phyloP scores from a whole-genome alignment of 2,329 filamentous ascomycete genomes.

The Cytospora mali region DNA sequence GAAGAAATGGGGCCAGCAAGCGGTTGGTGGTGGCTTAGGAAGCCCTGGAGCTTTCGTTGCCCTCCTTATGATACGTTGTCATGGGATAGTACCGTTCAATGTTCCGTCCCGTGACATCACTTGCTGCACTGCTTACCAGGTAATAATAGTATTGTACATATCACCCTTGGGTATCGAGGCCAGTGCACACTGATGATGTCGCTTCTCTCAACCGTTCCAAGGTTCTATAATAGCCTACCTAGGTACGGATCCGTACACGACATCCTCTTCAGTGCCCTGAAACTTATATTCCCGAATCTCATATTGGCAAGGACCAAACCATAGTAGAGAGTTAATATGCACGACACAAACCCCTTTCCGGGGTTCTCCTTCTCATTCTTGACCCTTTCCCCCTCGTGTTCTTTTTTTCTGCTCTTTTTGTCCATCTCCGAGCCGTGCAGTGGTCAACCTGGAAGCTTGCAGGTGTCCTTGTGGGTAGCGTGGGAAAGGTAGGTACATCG shows the following conservation, averaged over 20 bases:
- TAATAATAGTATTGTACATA: too few species aligned
- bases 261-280: not conserved
- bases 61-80: too few species aligned
- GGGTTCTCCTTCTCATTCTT: not conserved
- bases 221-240: too few species aligned
- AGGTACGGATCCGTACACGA: too few species aligned
- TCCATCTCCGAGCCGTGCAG: not conserved
- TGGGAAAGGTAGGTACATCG: not conserved
- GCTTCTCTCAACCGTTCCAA: not conserved
- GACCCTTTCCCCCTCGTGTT: not conserved
- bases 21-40: too few species aligned
- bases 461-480: not conserved
- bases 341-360: too few species aligned
- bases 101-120: not conserved
- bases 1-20: too few species aligned
- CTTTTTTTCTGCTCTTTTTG: too few species aligned
- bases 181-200: slow-evolving; percentile 1
- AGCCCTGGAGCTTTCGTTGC: too few species aligned
- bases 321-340: too few species aligned
- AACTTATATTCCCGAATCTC: not conserved
- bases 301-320: not conserved
- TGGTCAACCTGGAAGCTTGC: not conserved
- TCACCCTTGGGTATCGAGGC: too few species aligned
- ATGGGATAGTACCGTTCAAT: too few species aligned
- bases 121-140: not conserved